Percentiles rank a stretch among this genome's conserved stretches.
Conservation (phyloP, 257 asterid genomes). For the Verbena officinalis region DNA sequence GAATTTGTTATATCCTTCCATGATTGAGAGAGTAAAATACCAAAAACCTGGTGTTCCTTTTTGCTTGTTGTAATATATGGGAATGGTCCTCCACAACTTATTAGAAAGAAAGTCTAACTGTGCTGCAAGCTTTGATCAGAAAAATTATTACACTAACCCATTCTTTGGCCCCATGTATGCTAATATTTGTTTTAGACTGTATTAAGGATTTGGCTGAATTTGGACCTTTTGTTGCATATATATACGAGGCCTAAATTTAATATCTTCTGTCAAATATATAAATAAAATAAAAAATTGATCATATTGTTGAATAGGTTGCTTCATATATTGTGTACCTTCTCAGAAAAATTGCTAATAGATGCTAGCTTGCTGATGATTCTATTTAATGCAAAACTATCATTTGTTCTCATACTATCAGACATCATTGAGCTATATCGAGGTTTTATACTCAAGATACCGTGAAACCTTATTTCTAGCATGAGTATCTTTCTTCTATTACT, state of each 20-base stretch:
- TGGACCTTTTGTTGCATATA: no score
- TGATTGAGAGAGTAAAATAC: background rate
- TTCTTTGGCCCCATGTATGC: no score
- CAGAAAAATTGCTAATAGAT: background rate
- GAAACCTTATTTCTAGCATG: no score
- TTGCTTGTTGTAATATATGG: slow-evolving; percentile 2
- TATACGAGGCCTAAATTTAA: no score
- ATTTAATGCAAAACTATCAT: slow-evolving; percentile 4
- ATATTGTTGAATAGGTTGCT: slow-evolving; percentile 12
- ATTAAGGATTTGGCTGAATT: no score
- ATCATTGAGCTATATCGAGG: background rate
- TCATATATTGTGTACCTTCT: background rate
- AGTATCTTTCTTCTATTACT: no score
- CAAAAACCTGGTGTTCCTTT: background rate
- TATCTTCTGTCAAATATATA: slow-evolving; percentile 11
- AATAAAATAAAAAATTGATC: slow-evolving; percentile 12
- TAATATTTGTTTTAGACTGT: no score
- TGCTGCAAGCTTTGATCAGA: background rate
- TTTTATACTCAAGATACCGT: slow-evolving; percentile 1
- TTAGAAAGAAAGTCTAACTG: background rate
- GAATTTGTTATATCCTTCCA: background rate
- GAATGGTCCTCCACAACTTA: background rate
- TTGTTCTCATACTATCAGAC: background rate
- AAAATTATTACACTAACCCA: no score
- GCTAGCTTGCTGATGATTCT: background rate